phyloP scores from a whole-genome alignment of 768 basidiomycete genomes.

The Inosperma sp. region DNA sequence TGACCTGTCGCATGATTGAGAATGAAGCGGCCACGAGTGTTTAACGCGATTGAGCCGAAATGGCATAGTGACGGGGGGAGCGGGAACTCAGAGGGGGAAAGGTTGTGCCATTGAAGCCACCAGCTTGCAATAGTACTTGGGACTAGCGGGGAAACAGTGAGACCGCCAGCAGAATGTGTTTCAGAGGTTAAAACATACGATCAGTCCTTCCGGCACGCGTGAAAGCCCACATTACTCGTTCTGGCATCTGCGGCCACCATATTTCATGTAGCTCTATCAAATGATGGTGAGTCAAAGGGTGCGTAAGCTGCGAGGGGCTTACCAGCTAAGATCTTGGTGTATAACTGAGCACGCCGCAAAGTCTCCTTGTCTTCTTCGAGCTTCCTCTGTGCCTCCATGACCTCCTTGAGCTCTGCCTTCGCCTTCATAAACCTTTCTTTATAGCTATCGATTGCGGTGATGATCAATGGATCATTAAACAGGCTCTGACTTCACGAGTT shows the following conservation, averaged over 20 bases:
- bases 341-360: slow-evolving; percentile 1
- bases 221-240: slow-evolving; percentile 3
- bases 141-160: slow-evolving; percentile 5
- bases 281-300: neutral
- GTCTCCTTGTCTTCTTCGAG: slow-evolving; percentile 2
- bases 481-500: neutral
- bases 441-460: neutral
- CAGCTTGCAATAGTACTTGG: slow-evolving; percentile 5
- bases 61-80: slow-evolving; percentile 6
- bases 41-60: slow-evolving; percentile 5
- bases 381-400: neutral
- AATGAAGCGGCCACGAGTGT: slow-evolving; percentile 6
- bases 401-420: slow-evolving; percentile 1
- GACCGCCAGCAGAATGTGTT: slow-evolving; percentile 6
- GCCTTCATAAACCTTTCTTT: slow-evolving; percentile 1
- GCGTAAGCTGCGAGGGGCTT: neutral
- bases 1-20: neutral
- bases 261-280: slow-evolving; percentile 3
- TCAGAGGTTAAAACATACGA: slow-evolving; percentile 4
- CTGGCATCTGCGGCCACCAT: slow-evolving; percentile 2
- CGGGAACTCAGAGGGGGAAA: neutral
- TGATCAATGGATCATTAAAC: neutral
- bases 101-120: slow-evolving; percentile 5
- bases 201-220: neutral
- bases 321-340: slow-evolving; percentile 2